Conservation (phyloP, 495 filamentous ascomycete genomes). For the Penicillium samsonianum region DNA sequence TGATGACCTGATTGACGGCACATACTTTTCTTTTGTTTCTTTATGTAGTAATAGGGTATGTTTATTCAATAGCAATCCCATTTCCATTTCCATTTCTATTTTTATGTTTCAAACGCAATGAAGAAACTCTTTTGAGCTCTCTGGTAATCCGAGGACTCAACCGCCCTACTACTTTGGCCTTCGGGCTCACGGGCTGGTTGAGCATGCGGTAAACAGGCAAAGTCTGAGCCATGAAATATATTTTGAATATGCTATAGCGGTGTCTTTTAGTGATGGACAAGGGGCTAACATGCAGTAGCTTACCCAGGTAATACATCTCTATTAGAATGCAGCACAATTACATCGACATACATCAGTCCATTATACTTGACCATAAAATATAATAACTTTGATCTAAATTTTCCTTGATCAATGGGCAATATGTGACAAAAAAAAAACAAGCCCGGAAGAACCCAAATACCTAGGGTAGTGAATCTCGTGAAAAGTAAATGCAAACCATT, state of each 20-base stretch:
- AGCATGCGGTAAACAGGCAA: constrained; percentile 71
- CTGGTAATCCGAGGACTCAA: constrained; percentile 81
- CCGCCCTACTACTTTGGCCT: constrained; percentile 52
- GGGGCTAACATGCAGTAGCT: constrained; percentile 2
- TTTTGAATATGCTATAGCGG: neutral
- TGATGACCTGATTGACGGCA: constrained; percentile 96
- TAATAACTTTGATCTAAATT: constrained; percentile 6
- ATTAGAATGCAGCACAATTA: neutral
- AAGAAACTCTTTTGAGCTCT: constrained; percentile 62
- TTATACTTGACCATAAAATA: neutral
- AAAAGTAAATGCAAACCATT: constrained; percentile 26
- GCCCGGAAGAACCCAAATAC: constrained; percentile 15
- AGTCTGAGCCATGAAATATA: constrained; percentile 56
- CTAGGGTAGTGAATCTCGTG: constrained; percentile 5
- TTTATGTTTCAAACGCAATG: constrained; percentile 35
- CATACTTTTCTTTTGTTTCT: constrained; percentile 44
- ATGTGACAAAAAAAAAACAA: constrained; percentile 23
- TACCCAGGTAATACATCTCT: neutral
- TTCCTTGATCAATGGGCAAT: constrained; percentile 19
- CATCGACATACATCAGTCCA: neutral
- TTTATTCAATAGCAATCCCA: constrained; percentile 20
- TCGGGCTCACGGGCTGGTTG: constrained; percentile 54
- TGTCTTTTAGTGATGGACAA: neutral
- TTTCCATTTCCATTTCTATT: constrained; percentile 6
- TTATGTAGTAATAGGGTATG: constrained; percentile 25